Evolutionary conservation across 2,329 filamentous ascomycete genomes (phyloP).

Genomic region (Sphaerulina populicola): DNA sequence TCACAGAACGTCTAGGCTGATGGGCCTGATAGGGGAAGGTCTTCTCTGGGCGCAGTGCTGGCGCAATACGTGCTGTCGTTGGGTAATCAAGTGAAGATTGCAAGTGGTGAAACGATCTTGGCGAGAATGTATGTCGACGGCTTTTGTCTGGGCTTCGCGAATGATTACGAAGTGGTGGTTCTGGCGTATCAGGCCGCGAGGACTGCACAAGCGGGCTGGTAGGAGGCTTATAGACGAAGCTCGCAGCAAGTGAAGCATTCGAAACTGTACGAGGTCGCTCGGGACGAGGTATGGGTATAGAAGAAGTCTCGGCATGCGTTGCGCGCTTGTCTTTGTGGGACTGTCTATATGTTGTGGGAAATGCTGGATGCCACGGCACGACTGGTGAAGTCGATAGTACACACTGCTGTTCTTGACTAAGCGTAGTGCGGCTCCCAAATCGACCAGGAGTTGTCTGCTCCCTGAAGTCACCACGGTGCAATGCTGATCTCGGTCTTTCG

Average conservation of each 20-base stretch:
- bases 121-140: constrained; percentile 65
- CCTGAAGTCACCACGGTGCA: constrained; percentile 56
- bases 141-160: constrained; percentile 43
- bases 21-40: constrained; percentile 65
- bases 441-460: constrained; percentile 29
- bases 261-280: constrained; percentile 38
- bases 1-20: constrained; percentile 67
- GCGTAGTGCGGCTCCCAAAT: constrained; percentile 10
- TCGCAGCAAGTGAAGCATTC: constrained; percentile 62
- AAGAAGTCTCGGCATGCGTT: constrained; percentile 2
- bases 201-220: constrained; percentile 81
- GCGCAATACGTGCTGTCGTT: constrained; percentile 29
- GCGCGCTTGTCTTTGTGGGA: constrained; percentile 12
- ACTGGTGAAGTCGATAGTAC: constrained; percentile 46
- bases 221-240: constrained; percentile 75
- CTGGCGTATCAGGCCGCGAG: constrained; percentile 29
- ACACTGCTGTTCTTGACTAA: constrained; percentile 16
- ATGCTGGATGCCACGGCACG: constrained; percentile 49
- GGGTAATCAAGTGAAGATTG: constrained; percentile 36
- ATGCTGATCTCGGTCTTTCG: constrained; percentile 68
- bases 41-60: constrained; percentile 50
- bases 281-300: constrained; percentile 35
- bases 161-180: constrained; percentile 29
- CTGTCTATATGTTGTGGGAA: constrained; percentile 34
- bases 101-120: constrained; percentile 48